Evolutionary conservation across 192 early-diverging fungal genomes (phyloP).

Genomic region (Piromyces sp.): DNA sequence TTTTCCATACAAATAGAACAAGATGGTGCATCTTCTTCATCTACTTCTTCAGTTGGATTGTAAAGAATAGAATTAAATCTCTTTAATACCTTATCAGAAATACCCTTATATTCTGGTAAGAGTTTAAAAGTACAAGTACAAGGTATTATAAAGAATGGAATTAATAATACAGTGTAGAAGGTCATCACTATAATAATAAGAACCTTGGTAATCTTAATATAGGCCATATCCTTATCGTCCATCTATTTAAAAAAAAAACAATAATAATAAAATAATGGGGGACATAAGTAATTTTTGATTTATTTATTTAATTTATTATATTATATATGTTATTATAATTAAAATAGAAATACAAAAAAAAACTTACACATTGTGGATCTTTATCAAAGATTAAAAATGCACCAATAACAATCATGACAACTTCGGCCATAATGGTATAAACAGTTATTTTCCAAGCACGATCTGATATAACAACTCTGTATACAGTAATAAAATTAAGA

Average conservation of each 20-base stretch:
- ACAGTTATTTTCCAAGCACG: background rate
- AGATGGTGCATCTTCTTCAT: background rate
- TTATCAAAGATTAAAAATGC: background rate
- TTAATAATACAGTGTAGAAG: background rate
- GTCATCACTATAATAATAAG: background rate
- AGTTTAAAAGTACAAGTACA: background rate
- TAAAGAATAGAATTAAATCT: background rate
- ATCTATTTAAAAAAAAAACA: no score
- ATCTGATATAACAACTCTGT: background rate
- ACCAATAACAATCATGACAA: background rate
- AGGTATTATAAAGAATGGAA: background rate
- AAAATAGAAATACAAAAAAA: no score
- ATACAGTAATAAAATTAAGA: no score
- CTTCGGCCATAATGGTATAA: background rate
- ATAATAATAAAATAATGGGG: no score
- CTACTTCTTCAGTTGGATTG: background rate
- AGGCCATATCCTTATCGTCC: background rate
- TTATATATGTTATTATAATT: no score
- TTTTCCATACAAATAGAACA: background rate
- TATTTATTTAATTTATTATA: no score
- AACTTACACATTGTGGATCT: background rate
- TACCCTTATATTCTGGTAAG: background rate
- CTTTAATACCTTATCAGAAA: background rate
- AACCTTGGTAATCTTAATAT: background rate
- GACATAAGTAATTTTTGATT: no score